phyloP scores from a whole-genome alignment of 305 asterid genomes.

The Caryopteris hybrid region DNA sequence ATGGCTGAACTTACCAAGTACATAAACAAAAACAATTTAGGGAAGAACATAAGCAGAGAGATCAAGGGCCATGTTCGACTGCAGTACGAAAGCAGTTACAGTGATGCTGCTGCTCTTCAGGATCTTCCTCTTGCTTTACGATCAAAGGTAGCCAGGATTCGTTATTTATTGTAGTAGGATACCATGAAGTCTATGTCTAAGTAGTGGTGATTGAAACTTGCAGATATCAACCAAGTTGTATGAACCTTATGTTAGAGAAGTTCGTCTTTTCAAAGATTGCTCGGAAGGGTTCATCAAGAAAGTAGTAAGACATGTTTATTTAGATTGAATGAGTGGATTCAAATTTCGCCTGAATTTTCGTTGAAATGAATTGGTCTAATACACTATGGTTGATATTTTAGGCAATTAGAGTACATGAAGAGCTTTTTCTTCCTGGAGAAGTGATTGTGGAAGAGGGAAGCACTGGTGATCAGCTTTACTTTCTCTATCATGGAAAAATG shows the following conservation, averaged over 20 bases:
- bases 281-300: slow-evolving; percentile 53
- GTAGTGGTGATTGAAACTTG: slow-evolving; percentile 1
- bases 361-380: not conserved
- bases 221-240: slow-evolving; percentile 59
- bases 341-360: not conserved
- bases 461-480: slow-evolving; percentile 52
- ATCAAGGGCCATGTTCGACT: slow-evolving; percentile 52
- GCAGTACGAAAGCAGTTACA: slow-evolving; percentile 52
- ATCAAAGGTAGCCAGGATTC: slow-evolving; percentile 39
- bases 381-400: slow-evolving; percentile 6
- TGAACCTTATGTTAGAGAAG: slow-evolving; percentile 42
- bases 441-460: slow-evolving; percentile 54
- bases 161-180: not conserved
- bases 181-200: not conserved
- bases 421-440: slow-evolving; percentile 70
- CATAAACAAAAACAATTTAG: slow-evolving; percentile 53
- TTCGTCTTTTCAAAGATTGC: slow-evolving; percentile 58
- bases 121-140: slow-evolving; percentile 61
- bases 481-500: slow-evolving; percentile 59
- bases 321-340: not conserved
- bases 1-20: slow-evolving; percentile 59
- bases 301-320: slow-evolving; percentile 40
- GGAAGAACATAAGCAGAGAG: slow-evolving; percentile 46
- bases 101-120: slow-evolving; percentile 44
- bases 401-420: slow-evolving; percentile 60